phyloP scores from a whole-genome alignment of 257 asterid species.

The Lithospermum erythrorhizon region DNA sequence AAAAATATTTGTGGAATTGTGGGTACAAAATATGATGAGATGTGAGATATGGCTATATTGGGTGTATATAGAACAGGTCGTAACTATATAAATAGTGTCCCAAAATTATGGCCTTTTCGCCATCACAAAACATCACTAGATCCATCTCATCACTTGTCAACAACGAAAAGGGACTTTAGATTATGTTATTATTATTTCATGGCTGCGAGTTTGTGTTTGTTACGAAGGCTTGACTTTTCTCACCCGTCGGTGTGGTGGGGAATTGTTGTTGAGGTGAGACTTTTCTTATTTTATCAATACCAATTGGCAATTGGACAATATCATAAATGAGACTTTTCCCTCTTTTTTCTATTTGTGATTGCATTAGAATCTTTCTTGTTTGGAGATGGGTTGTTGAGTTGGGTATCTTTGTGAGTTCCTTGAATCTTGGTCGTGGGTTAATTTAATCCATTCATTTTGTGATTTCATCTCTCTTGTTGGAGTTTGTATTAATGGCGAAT shows the following conservation, averaged over 20 bases:
- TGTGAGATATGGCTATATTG: neutral
- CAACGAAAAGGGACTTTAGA: no score
- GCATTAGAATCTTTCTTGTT: neutral
- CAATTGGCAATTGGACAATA: no score
- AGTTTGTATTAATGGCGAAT: no score
- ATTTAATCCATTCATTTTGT: neutral
- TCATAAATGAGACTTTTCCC: no score
- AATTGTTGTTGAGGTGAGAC: no score
- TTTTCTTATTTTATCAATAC: no score
- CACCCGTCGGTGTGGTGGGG: neutral
- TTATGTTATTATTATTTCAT: no score
- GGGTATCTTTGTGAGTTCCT: neutral
- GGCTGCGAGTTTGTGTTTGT: neutral
- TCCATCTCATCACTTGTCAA: neutral
- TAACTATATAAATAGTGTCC: neutral
- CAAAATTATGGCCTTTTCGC: neutral
- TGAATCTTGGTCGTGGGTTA: neutral
- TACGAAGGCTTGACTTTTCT: neutral
- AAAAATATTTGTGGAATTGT: neutral
- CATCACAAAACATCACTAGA: neutral
- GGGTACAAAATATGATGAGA: neutral
- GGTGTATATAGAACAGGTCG: slow-evolving; percentile 6
- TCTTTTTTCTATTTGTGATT: no score
- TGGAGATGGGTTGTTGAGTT: neutral
- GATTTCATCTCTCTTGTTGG: no score